Conservation (phyloP, 2,329 filamentous ascomycete species). For the Claviceps purpurea region DNA sequence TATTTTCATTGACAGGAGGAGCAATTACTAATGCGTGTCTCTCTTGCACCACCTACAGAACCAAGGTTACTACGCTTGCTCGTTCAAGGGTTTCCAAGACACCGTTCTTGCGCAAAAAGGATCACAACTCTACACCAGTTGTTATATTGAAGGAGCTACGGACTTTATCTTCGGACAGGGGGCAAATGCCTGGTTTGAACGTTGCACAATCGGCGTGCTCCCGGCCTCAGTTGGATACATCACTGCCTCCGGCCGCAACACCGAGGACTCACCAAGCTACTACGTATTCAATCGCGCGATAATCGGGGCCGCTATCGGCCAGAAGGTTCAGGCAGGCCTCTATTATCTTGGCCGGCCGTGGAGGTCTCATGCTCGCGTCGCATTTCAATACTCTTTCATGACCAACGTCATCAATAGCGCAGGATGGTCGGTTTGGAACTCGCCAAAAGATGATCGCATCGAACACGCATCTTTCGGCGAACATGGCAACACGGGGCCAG, state of each 20-base stretch:
- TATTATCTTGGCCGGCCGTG: slow-evolving; percentile 1
- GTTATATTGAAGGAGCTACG: slow-evolving; percentile 31
- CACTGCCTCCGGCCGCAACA: neutral
- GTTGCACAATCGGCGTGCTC: slow-evolving; percentile 11
- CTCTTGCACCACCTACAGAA: neutral
- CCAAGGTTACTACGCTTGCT: slow-evolving; percentile 32
- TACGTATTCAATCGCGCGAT: neutral
- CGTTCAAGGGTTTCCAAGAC: slow-evolving; percentile 34
- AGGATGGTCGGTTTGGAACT: neutral
- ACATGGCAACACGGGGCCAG: neutral
- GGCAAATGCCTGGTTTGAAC: slow-evolving; percentile 28
- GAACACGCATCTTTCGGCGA: neutral
- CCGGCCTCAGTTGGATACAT: neutral
- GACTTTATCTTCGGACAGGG: slow-evolving; percentile 28
- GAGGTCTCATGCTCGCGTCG: neutral
- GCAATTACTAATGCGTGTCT: too few relatives aligned
- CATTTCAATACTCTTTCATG: neutral
- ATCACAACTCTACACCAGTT: slow-evolving; percentile 31
- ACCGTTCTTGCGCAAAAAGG: slow-evolving; percentile 32
- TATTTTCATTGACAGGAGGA: neutral
- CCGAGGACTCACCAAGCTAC: neutral
- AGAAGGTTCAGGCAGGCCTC: neutral
- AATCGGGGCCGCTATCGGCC: neutral
- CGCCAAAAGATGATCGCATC: neutral
- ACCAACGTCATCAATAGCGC: neutral